Evolutionary conservation across 495 filamentous ascomycete genomes (phyloP).

Genomic region (Daldinia decipiens): DNA sequence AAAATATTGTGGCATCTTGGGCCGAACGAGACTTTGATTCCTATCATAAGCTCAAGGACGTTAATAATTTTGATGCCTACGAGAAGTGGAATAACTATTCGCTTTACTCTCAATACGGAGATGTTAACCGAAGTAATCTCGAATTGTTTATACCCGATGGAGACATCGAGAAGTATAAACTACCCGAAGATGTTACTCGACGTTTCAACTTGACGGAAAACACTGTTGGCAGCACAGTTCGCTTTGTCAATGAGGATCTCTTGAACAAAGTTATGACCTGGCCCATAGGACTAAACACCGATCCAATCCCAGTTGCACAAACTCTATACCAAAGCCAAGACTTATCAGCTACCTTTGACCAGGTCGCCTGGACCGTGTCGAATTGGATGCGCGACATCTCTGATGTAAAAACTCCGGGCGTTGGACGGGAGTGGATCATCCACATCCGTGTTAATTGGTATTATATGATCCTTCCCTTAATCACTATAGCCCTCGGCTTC

Average conservation of each 20-base stretch:
- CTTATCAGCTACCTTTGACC: slow-evolving; percentile 24
- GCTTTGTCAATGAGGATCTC: slow-evolving; percentile 26
- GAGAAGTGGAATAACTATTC: slow-evolving; percentile 33
- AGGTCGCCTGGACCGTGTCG: slow-evolving; percentile 20
- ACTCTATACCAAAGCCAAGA: slow-evolving; percentile 29
- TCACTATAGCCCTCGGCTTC: slow-evolving; percentile 12
- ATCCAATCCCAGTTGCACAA: not conserved
- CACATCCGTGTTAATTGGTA: slow-evolving; percentile 32
- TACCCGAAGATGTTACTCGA: slow-evolving; percentile 6
- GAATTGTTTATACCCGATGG: slow-evolving; percentile 20
- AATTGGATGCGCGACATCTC: slow-evolving; percentile 33
- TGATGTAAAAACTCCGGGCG: slow-evolving; percentile 9
- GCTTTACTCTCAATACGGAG: slow-evolving; percentile 5
- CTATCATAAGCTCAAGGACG: not conserved
- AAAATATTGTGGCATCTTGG: slow-evolving; percentile 28
- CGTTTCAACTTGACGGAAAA: slow-evolving; percentile 17
- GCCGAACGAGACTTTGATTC: slow-evolving; percentile 18
- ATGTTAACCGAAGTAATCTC: slow-evolving; percentile 15
- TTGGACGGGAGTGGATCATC: slow-evolving; percentile 29
- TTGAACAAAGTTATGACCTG: slow-evolving; percentile 15
- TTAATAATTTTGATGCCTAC: slow-evolving; percentile 6
- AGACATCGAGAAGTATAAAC: not conserved
- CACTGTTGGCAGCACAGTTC: slow-evolving; percentile 22
- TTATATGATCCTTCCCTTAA: slow-evolving; percentile 32
- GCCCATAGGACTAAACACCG: not conserved